phyloP scores from a whole-genome alignment of 305 asterid genomes.

The Fraxinus baroniana region DNA sequence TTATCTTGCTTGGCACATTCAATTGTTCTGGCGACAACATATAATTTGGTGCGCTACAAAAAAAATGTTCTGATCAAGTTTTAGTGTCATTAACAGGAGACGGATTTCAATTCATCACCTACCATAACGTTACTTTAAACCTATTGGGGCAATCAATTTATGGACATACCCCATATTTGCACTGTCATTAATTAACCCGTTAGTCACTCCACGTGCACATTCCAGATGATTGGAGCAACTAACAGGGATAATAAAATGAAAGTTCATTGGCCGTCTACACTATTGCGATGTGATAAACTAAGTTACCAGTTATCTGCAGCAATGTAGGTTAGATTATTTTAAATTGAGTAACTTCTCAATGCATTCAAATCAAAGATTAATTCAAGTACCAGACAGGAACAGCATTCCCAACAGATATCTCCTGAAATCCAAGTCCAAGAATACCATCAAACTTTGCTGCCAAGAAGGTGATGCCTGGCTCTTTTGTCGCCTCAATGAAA shows the following conservation, averaged over 20 bases:
- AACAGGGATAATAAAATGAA: not conserved
- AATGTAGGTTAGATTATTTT: not conserved
- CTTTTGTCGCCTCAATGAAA: constrained; percentile 83
- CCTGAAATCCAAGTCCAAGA: constrained; percentile 90
- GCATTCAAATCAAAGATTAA: not conserved
- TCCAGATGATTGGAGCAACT: not conserved
- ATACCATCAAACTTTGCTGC: constrained; percentile 91
- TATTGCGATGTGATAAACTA: not conserved
- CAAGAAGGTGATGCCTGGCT: constrained; percentile 76
- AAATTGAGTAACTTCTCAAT: not conserved
- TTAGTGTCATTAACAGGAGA: not conserved
- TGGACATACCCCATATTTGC: not conserved
- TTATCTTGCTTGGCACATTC: not conserved
- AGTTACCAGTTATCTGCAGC: not conserved
- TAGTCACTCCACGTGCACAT: not conserved
- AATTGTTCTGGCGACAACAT: not conserved
- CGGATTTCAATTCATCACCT: not conserved
- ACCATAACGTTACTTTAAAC: not conserved
- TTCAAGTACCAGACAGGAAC: constrained; percentile 72
- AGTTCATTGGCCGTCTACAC: not conserved
- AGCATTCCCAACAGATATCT: constrained; percentile 73
- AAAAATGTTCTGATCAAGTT: not conserved
- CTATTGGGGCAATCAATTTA: not conserved
- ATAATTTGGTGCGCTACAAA: not conserved
- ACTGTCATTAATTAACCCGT: not conserved